Base-by-base conservation (phyloP, 2,329 filamentous ascomycete genomes). In the Fusarium tuaranense region DNA sequence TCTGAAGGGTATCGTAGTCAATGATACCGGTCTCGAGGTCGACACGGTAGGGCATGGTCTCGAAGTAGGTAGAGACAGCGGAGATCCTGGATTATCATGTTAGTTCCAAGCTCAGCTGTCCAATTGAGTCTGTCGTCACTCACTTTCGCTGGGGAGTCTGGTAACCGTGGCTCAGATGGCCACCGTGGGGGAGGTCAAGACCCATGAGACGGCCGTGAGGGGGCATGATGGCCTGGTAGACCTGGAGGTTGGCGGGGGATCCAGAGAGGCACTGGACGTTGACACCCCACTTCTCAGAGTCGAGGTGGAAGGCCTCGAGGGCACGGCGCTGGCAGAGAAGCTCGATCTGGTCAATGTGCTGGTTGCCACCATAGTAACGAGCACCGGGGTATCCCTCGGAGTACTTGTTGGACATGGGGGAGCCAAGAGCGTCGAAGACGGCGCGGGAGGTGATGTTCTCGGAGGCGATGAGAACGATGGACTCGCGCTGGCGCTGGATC, bases 401-500 rank as follows among this genome's bases (percentile, higher is more conserved):
- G 91, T 99, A 99, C 89, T 99, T 99, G 91, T 99, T 98, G 86
- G 94, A 95, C 94, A 97, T 97, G 84, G 94, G 93, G 69, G 92
- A 95, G 81, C 97, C 97, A 77, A 99, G 92, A 71, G 97, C 97
- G 87, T 99, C 95, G 88, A 98, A 98, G 81, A 99, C 97, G 81
- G 97, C 95, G 80, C 95, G 95, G 74, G 97, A 99, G 69, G 97
- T 99, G 87, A 99, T 95, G 89, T 99, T 99, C 89, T 99, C 97
- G 67, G 97, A 98, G 82, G 97, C 96, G 81, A 99, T 99, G 83
- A 99, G 92, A 82, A 98, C 94, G 86, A 99, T 97, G 80, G 95
- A 98, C 90, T 99, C 95, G 85, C 95, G 93, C 89, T 99, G 97
- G 83, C 97, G 95, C 90, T 98, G 92, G 82, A 98, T 93, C 87